A percentile compares a stretch with the other conserved stretches of the same genome.
Evolutionary conservation across 2,329 filamentous ascomycete species (phyloP).

Genomic region (Fusarium brachygibbosum): DNA sequence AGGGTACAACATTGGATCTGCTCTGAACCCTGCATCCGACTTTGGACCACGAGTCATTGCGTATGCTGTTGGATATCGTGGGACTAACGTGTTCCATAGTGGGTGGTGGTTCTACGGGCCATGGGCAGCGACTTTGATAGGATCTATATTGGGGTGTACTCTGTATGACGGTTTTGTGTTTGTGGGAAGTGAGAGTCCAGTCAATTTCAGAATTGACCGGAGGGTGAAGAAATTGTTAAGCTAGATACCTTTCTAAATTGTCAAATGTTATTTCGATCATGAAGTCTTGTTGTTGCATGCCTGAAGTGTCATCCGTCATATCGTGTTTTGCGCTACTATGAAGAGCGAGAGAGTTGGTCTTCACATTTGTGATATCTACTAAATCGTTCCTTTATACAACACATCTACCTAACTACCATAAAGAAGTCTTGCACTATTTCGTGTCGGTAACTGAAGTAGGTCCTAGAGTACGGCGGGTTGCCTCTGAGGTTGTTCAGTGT

Average conservation of each 20-base stretch:
- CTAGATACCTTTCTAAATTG: not conserved
- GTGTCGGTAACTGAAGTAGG: too few relatives aligned
- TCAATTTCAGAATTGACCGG: conserved; percentile 15
- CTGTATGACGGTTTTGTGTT: conserved; percentile 35
- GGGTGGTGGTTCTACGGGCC: conserved; percentile 49
- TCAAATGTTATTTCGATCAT: not conserved
- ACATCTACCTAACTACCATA: too few relatives aligned
- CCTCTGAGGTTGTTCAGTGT: too few relatives aligned
- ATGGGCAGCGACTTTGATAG: conserved; percentile 29
- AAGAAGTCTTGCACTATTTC: too few relatives aligned
- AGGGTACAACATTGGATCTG: conserved; percentile 55
- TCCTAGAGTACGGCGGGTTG: too few relatives aligned
- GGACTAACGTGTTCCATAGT: conserved; percentile 47
- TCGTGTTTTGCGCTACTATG: too few relatives aligned
- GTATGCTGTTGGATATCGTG: conserved; percentile 51
- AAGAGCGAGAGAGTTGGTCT: too few relatives aligned
- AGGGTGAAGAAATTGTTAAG: not conserved
- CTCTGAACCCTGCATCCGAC: conserved; percentile 56
- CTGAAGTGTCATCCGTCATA: not conserved
- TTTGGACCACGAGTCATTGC: conserved; percentile 54
- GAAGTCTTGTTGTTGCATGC: not conserved
- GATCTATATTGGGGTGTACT: conserved; percentile 19
- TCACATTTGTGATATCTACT: too few relatives aligned
- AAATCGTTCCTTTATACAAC: too few relatives aligned
- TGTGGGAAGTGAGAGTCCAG: conserved; percentile 35